A percentile compares a stretch with the other conserved stretches of the same genome.
These are phyloP conservation scores for Ustulina deusta DNA, from an alignment of 2,329 filamentous ascomycete genomes.

Conservation along the genomic window DNA sequence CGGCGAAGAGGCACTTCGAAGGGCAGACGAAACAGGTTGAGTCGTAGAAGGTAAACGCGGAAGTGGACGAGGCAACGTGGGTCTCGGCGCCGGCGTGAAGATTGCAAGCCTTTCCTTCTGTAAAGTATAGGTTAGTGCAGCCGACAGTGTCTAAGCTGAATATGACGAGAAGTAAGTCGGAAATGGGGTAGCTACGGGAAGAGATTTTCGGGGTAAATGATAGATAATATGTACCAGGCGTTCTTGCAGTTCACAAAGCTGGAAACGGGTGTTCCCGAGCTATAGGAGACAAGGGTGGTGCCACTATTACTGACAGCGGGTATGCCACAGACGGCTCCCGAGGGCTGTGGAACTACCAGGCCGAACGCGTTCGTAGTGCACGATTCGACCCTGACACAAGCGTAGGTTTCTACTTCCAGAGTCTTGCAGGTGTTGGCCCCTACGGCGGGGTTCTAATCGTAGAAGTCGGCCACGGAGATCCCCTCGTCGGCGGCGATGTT, in stretches of 20 bases:
- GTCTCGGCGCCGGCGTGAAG: neutral
- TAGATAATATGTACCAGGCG: neutral
- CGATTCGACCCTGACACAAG: slow-evolving; percentile 18
- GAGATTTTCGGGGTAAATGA: neutral
- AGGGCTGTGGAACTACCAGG: slow-evolving; percentile 17
- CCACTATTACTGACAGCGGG: neutral
- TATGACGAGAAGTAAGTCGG: neutral
- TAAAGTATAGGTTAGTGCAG: slow-evolving; percentile 1
- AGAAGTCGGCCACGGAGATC: neutral
- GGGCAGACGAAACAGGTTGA: slow-evolving; percentile 1
- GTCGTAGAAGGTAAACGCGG: neutral
- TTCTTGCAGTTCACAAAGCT: neutral
- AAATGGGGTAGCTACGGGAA: neutral
- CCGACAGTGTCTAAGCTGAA: neutral
- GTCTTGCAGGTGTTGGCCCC: neutral
- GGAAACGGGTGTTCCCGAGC: neutral
- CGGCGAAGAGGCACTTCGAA: neutral
- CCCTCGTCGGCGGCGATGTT: neutral
- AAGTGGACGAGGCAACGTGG: neutral
- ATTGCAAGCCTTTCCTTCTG: neutral
- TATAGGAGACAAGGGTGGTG: neutral
- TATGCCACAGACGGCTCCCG: neutral
- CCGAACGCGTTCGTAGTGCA: slow-evolving; percentile 10
- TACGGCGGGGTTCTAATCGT: slow-evolving; percentile 1
- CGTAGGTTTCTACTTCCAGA: neutral